A percentile compares a stretch with the other conserved stretches of the same genome.
phyloP scores from a whole-genome alignment of 306 rosid species.

The Trifolium pratense region DNA sequence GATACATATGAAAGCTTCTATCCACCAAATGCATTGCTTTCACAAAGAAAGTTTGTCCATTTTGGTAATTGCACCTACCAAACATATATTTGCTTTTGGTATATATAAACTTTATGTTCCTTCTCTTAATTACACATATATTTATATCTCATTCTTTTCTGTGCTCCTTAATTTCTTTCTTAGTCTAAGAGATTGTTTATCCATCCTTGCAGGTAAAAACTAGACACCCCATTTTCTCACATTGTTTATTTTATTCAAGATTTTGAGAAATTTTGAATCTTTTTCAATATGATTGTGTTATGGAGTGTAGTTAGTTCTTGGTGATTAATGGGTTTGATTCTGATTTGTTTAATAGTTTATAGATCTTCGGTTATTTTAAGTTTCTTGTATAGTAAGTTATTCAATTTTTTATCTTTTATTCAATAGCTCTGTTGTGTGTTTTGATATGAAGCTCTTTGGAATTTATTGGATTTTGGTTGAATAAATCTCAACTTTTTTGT shows the following conservation, averaged over 20 bases:
- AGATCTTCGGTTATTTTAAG: background rate
- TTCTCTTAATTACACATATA: no score
- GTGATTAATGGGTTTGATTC: no score
- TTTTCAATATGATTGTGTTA: background rate
- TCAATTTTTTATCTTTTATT: background rate
- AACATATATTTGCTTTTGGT: no score
- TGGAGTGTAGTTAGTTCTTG: background rate
- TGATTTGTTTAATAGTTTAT: no score
- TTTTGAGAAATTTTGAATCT: constrained; percentile 29
- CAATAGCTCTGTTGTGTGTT: background rate
- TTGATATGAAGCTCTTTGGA: background rate
- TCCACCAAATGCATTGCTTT: no score
- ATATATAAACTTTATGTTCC: no score
- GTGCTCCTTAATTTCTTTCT: background rate
- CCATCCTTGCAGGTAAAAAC: constrained; percentile 34
- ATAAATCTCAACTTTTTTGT: no score
- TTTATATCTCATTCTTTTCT: background rate
- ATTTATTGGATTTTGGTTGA: background rate
- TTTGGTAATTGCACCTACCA: no score
- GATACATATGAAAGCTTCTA: no score
- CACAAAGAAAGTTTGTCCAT: no score
- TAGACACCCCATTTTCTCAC: constrained; percentile 33
- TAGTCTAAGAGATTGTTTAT: background rate
- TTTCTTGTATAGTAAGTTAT: background rate
- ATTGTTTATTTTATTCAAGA: background rate